phyloP scores from a whole-genome alignment of 305 asterid species.

The Withania somnifera region DNA sequence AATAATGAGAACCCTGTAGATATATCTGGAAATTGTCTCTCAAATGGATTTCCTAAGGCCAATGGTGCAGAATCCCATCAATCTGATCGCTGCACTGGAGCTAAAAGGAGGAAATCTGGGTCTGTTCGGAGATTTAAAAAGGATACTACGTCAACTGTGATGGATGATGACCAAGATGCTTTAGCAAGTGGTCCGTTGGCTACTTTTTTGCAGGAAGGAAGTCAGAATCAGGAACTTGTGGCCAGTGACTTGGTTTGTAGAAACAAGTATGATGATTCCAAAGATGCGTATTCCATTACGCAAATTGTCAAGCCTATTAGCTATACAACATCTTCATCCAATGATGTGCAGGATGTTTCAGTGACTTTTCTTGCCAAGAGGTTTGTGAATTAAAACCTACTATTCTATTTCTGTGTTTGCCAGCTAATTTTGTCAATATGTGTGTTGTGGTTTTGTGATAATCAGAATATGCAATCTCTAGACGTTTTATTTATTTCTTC shows the following conservation, averaged over 20 bases:
- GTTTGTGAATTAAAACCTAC: constrained; percentile 29
- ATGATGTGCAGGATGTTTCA: constrained; percentile 49
- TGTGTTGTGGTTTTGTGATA: not conserved
- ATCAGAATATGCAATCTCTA: not conserved
- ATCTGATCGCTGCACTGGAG: constrained; percentile 58
- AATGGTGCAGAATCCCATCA: constrained; percentile 29
- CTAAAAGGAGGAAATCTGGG: constrained; percentile 82
- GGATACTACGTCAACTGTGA: constrained; percentile 23
- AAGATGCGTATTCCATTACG: constrained; percentile 39
- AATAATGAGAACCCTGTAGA: constrained; percentile 15
- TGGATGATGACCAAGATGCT: constrained; percentile 23
- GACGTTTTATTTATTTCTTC: not conserved
- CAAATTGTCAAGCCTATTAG: constrained; percentile 66
- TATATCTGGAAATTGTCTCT: constrained; percentile 19
- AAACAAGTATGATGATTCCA: constrained; percentile 34
- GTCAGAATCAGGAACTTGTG: constrained; percentile 25
- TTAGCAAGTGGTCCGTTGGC: constrained; percentile 4
- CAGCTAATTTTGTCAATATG: not conserved
- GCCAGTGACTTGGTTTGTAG: constrained; percentile 19
- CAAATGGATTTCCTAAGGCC: constrained; percentile 23
- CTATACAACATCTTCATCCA: constrained; percentile 36
- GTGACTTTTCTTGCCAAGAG: constrained; percentile 77
- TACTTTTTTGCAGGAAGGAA: constrained; percentile 17
- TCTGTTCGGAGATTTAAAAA: constrained; percentile 68
- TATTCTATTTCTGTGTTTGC: not conserved